phyloP scores from a whole-genome alignment of 176 grass and related monocot species.

The Aegilops umbellulata region DNA sequence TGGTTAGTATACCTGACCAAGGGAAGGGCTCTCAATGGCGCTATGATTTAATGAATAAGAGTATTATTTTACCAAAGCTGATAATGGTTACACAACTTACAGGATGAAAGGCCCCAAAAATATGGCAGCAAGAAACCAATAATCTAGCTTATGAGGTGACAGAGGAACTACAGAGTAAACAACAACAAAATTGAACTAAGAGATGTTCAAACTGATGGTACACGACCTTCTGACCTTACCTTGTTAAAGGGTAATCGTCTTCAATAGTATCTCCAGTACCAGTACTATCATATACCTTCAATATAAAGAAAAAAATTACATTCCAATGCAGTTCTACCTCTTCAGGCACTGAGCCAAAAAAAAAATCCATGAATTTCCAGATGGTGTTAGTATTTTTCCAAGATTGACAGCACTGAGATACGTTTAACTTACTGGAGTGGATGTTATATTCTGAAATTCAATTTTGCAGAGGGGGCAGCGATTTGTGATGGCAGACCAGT shows the following conservation, averaged over 20 bases:
- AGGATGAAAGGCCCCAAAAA: conserved; percentile 23
- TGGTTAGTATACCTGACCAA: neutral
- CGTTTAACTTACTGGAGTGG: conserved; percentile 61
- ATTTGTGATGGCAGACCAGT: conserved; percentile 92
- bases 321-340: conserved; percentile 27
- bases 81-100: neutral
- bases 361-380: conserved; percentile 19
- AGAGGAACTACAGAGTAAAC: conserved; percentile 5
- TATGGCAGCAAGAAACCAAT: conserved; percentile 13
- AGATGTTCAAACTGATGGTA: neutral
- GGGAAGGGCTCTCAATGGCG: neutral
- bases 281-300: conserved; percentile 71
- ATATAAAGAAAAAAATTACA: conserved; percentile 33
- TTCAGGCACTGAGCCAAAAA: conserved; percentile 12
- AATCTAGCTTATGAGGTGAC: conserved; percentile 24
- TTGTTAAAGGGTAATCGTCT: conserved; percentile 67
- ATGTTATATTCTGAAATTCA: conserved; percentile 79
- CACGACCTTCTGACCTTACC: conserved; percentile 37
- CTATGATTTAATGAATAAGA: conserved; percentile 5
- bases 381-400: neutral
- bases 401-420: conserved; percentile 5
- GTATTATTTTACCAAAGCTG: neutral
- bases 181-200: neutral
- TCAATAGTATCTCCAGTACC: conserved; percentile 44
- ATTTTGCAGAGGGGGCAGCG: conserved; percentile 87